Base-by-base conservation (phyloP, 2,329 filamentous ascomycete species). In the Alternaria rosae region DNA sequence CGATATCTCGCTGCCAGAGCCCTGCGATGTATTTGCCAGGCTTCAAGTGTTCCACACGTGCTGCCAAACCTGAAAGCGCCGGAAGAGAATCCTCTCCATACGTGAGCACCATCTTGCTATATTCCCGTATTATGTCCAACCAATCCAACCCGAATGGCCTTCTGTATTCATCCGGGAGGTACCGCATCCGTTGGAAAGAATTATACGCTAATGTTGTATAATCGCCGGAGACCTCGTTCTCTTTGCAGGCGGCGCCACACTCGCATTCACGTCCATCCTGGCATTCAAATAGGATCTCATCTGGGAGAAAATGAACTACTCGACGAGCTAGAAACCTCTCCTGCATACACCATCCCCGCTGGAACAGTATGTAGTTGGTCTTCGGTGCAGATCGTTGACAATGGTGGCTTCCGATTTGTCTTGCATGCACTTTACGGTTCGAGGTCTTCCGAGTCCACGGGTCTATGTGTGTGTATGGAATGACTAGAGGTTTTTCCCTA, bases 111-210 rank as follows among this genome's bases (percentile, higher is more conserved):
- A 47, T 47, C 5, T 12, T 12, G 10, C 25, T 47, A 10, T 28
- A 47, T 0, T 47, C 26, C 0, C 1, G 2, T 6, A 5, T 10
- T 3, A 47, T 4, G 0, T 47, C 9, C 32, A 35, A 4, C 32
- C 32, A 35, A 4, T 35, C 4, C 6, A 0, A n/a, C 7, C 6
- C 32, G 15, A 35, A 35, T n/a, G n/a, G 9, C 4, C 2, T 35
- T 4, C 13, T n/a, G 13, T n/a, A n/a, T n/a, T n/a, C n/a, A n/a
- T n/a, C n/a, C n/a, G n/a, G n/a, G n/a, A n/a, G n/a, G n/a, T n/a
- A n/a, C n/a, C n/a, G n/a, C n/a, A n/a, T n/a, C n/a, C n/a, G n/a
- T n/a, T n/a, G n/a, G n/a, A n/a, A n/a, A n/a, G n/a, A n/a, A n/a
- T n/a, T n/a, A n/a, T n/a, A n/a, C n/a, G n/a, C n/a, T n/a, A n/a